Percentiles rank a stretch among this genome's conserved stretches.
phyloP scores from a whole-genome alignment of 305 asterid genomes.

The Stenogyne calaminthoides region DNA sequence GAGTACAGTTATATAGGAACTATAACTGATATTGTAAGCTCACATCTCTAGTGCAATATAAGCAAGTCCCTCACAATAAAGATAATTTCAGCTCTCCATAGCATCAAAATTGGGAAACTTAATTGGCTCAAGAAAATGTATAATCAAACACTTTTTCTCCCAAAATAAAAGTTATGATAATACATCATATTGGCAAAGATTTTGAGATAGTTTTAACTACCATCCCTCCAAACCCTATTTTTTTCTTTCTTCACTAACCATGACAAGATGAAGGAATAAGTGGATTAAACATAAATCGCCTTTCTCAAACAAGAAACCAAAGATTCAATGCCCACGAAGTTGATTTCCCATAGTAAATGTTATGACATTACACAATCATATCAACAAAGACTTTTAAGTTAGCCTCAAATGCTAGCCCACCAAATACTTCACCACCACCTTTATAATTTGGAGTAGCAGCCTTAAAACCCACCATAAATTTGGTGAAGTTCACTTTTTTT shows the following conservation, averaged over 20 bases:
- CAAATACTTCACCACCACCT: not conserved
- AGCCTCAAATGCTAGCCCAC: not conserved
- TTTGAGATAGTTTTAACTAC: not conserved
- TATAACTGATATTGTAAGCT: not conserved
- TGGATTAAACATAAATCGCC: not conserved
- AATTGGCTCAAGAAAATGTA: not conserved
- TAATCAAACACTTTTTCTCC: not conserved
- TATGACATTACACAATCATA: conserved; percentile 9
- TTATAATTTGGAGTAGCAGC: not conserved
- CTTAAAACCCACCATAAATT: not conserved
- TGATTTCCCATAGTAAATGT: not conserved
- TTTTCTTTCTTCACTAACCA: conserved; percentile 1
- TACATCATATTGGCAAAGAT: not conserved
- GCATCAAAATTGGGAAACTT: not conserved
- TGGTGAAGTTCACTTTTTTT: not conserved
- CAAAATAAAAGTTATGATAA: not conserved
- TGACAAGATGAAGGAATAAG: not conserved
- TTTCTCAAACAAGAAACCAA: not conserved
- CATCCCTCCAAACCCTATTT: not conserved
- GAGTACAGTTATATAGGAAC: not conserved
- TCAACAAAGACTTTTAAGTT: conserved; percentile 8
- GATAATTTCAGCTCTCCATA: conserved; percentile 1
- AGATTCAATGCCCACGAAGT: not conserved
- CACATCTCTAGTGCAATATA: not conserved
- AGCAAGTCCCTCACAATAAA: not conserved